Conservation (phyloP, 805 yeast genomes). For the Candida arabinofermentans region DNA sequence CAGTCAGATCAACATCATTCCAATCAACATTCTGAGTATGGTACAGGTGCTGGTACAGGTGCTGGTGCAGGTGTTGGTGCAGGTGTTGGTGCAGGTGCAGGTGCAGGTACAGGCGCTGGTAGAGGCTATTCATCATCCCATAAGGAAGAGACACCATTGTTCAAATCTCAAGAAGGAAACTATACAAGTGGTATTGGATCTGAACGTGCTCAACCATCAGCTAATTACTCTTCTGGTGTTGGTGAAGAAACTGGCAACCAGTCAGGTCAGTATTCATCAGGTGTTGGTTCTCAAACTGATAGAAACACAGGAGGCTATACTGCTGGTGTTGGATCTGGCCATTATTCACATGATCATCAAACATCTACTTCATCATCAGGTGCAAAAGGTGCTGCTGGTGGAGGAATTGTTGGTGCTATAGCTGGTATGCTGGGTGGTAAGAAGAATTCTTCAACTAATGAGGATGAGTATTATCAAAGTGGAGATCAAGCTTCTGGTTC, state of each 20-base stretch:
- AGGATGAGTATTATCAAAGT: background rate
- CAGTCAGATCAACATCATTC: constrained; percentile 9
- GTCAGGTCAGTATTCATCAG: background rate
- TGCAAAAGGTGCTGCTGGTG: constrained; percentile 11
- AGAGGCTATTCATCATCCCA: constrained; percentile 9
- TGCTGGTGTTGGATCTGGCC: background rate
- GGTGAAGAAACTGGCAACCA: background rate
- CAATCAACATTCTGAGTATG: constrained; percentile 11
- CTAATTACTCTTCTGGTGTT: background rate
- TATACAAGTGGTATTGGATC: background rate
- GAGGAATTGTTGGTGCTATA: constrained; percentile 2
- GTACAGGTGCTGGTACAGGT: constrained; percentile 10
- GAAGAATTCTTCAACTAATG: background rate
- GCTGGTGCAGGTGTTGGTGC: constrained; percentile 12
- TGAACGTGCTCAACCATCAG: background rate
- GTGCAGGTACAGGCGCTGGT: constrained; percentile 8
- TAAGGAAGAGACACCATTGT: background rate
- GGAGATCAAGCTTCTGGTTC: background rate
- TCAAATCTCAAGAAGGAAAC: too few relatives aligned
- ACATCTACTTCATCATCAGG: constrained; percentile 12
- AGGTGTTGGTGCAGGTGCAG: background rate
- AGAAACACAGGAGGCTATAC: background rate
- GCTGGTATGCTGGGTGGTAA: background rate
- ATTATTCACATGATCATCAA: background rate
- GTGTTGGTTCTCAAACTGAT: background rate